Percentiles rank a stretch among this genome's conserved stretches.
Conservation (phyloP, 495 filamentous ascomycete genomes). For the Viridothelium virens region DNA sequence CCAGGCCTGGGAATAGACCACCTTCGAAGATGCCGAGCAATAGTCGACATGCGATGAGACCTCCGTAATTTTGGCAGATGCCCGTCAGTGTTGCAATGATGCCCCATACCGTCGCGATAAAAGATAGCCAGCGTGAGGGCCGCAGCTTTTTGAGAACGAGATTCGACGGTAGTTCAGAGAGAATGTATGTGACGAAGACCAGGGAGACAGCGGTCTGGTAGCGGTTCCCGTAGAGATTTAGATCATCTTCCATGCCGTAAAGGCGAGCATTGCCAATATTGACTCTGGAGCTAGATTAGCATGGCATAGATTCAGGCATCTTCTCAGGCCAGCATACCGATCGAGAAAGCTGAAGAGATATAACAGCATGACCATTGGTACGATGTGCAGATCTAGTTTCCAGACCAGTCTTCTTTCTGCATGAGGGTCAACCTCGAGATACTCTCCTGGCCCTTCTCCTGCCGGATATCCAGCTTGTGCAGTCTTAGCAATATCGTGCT, state of each 20-base stretch:
- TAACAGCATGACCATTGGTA: constrained; percentile 53
- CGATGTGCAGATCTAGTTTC: constrained; percentile 52
- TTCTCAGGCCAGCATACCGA: constrained; percentile 32
- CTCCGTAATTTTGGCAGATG: constrained; percentile 51
- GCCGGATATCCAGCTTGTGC: background rate
- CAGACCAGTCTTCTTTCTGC: constrained; percentile 42
- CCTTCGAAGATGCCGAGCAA: constrained; percentile 51
- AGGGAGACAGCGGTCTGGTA: constrained; percentile 65
- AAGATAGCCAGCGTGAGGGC: constrained; percentile 61
- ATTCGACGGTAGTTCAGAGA: constrained; percentile 58
- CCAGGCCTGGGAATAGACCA: constrained; percentile 59
- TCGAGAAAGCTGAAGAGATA: constrained; percentile 65
- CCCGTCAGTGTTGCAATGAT: constrained; percentile 63
- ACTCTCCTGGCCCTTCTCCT: background rate
- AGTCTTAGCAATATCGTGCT: background rate
- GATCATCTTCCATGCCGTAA: constrained; percentile 60
- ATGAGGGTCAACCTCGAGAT: constrained; percentile 34
- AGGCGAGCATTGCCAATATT: constrained; percentile 73
- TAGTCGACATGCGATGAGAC: constrained; percentile 48
- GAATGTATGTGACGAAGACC: constrained; percentile 59
- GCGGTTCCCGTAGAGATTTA: constrained; percentile 52
- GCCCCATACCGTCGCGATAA: constrained; percentile 59
- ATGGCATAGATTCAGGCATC: constrained; percentile 7
- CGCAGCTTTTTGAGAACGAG: constrained; percentile 55
- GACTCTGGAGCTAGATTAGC: constrained; percentile 38